Percentiles rank a stretch among this genome's conserved stretches.
phyloP scores from a whole-genome alignment of 2,329 filamentous ascomycete species.

The Penicillium sp. region DNA sequence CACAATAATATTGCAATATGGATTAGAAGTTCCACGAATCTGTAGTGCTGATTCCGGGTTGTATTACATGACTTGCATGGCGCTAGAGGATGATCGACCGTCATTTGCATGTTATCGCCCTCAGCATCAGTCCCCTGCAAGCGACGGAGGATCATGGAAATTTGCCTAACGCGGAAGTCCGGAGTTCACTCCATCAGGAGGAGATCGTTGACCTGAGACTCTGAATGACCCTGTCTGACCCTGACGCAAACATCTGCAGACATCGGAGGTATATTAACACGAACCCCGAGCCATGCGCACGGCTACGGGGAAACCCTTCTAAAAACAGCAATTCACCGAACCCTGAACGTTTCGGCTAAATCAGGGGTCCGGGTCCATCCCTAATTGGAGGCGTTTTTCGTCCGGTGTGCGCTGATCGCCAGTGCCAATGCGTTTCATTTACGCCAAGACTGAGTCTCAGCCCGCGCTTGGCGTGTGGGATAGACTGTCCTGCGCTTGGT shows the following conservation, averaged over 20 bases:
- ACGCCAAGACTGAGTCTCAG: background rate
- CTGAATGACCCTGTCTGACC: background rate
- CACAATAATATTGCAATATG: no score
- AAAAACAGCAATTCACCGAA: slow-evolving; percentile 1
- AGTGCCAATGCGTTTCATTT: background rate
- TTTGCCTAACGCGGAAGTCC: no score
- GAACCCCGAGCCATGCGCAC: background rate
- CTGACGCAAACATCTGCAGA: background rate
- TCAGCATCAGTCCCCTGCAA: no score
- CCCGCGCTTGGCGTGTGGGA: slow-evolving; percentile 1
- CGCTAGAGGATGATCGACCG: no score
- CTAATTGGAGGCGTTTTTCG: slow-evolving; percentile 3
- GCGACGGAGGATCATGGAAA: no score
- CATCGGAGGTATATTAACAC: background rate
- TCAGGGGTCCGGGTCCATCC: background rate
- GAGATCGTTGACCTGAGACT: background rate
- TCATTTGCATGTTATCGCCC: no score
- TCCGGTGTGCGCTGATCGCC: background rate
- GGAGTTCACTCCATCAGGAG: background rate
- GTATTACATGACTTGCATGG: no score
- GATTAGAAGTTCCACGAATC: no score
- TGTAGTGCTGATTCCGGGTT: no score
- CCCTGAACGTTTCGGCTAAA: slow-evolving; percentile 3
- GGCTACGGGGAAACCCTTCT: background rate
- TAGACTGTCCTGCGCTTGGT: background rate